These are phyloP conservation scores for Rhodotorula paludigena DNA, from an alignment of 768 basidiomycete species.

Conservation along the genomic window DNA sequence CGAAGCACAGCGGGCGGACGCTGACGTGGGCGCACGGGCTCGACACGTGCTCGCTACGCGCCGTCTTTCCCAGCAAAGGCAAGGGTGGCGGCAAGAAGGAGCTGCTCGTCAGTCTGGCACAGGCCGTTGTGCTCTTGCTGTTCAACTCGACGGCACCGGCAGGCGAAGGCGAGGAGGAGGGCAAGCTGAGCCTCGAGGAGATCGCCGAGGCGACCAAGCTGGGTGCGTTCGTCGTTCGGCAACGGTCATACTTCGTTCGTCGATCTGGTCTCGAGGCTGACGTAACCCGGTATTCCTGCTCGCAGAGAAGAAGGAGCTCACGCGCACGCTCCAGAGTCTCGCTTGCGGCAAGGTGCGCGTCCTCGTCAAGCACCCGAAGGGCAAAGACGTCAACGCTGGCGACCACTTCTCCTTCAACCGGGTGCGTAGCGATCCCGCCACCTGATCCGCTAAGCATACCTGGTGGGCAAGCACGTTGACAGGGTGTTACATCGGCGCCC, in stretches of 20 bases:
- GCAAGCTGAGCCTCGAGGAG: constrained; percentile 60
- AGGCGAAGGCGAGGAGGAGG: constrained; percentile 42
- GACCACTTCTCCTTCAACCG: constrained; percentile 79
- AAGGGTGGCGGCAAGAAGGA: constrained; percentile 59
- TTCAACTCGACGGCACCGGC: constrained; percentile 62
- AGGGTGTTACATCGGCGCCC: too few relatives aligned
- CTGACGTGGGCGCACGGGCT: constrained; percentile 83
- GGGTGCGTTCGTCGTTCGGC: constrained; percentile 54
- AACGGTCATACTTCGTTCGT: too few relatives aligned
- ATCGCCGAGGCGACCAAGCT: constrained; percentile 66
- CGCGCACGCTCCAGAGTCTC: constrained; percentile 83
- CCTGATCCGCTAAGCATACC: neutral
- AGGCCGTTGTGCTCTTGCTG: constrained; percentile 74
- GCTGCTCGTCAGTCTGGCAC: constrained; percentile 82
- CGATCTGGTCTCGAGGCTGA: neutral
- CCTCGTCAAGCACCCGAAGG: constrained; percentile 68
- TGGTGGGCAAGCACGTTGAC: neutral
- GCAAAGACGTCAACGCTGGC: constrained; percentile 67
- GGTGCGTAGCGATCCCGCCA: constrained; percentile 43
- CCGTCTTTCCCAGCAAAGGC: constrained; percentile 55
- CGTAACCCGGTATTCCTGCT: neutral
- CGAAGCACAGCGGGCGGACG: constrained; percentile 67
- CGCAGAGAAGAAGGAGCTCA: constrained; percentile 65
- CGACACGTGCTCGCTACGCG: constrained; percentile 71
- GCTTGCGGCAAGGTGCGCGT: constrained; percentile 88